These are phyloP conservation scores for Yamadazyma paraphyllophila DNA, from an alignment of 805 yeast genomes.

Conservation along the genomic window DNA sequence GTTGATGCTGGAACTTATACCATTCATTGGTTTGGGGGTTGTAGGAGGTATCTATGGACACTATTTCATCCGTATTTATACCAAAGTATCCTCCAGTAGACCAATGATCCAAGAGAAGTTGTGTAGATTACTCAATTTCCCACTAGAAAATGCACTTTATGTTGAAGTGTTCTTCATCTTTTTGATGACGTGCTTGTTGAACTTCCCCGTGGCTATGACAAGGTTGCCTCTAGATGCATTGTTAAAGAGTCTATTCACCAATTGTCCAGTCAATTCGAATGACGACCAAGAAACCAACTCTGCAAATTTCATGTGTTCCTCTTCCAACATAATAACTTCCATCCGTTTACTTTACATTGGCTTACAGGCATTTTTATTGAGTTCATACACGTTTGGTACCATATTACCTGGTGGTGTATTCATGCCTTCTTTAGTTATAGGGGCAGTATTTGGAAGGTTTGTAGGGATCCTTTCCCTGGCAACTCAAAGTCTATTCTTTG, in stretches of 20 bases:
- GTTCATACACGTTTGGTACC: constrained; percentile 69
- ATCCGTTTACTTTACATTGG: constrained; percentile 37
- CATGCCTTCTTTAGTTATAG: constrained; percentile 62
- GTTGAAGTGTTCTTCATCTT: constrained; percentile 52
- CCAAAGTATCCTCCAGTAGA: constrained; percentile 35
- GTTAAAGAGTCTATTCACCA: constrained; percentile 64
- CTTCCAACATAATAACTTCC: constrained; percentile 23
- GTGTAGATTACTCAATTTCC: constrained; percentile 18
- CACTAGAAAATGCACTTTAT: constrained; percentile 25
- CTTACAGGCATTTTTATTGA: constrained; percentile 54
- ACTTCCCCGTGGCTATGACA: constrained; percentile 55
- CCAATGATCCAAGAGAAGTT: constrained; percentile 20
- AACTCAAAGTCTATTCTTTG: constrained; percentile 39
- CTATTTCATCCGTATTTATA: constrained; percentile 47
- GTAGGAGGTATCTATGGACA: constrained; percentile 70
- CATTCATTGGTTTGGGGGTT: constrained; percentile 69
- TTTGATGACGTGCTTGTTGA: constrained; percentile 49
- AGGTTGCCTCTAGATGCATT: constrained; percentile 55
- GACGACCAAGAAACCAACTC: constrained; percentile 18
- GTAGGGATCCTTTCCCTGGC: constrained; percentile 52
- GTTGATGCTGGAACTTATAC: constrained; percentile 67
- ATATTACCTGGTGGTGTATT: constrained; percentile 67
- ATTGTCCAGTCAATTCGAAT: constrained; percentile 41
- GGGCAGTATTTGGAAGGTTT: constrained; percentile 58
- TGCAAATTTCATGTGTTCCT: constrained; percentile 35